Base-by-base conservation (phyloP, 345 rosid genomes). In the Isatis tinctoria region DNA sequence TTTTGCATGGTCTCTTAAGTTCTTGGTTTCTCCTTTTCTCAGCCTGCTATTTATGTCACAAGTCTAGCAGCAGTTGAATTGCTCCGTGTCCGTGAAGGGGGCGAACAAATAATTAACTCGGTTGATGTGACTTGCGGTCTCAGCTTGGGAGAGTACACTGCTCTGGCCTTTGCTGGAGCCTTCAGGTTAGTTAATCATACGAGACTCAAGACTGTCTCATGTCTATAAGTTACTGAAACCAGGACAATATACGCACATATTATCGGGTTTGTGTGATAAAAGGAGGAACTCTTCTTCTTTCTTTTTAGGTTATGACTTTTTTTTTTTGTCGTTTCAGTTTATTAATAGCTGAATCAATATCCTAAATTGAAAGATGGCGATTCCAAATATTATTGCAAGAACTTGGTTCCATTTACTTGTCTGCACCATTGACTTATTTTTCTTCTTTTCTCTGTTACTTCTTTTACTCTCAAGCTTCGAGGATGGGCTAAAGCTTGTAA, bases 31-130 rank as follows among this genome's bases (percentile, higher is more conserved):
- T 78, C 16, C 16, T 24, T 49, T 60, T 60, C 71, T 58, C 92
- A 96, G 99, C 99, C 99, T 72, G 99, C 97, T 78, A 96, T 96
- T 67, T 96, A 92, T 82, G 98, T 96, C 78, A 90, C 99, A 40
- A 92, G 99, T 82, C 83, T 96, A 70, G 99, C 99, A 45, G 98
- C 99, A 12, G 97, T 96, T 43, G 99, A 92, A 73, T 75, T 96
- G 64, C 88, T 92, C 18, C 91, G 97, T 48, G 87, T 87, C 33
- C 87, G 88, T 36, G 95, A 96, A 58, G 94, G 94, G 20, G 98
- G 99, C 14, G 91, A 84, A 64, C 88, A 87, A 65, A 87, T 90
- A 78, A 92, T 90, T 71, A 89, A 90, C 82, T 90, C 98, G 11
- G 88, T 87, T 73, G 96, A 96, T 83, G 96, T 92, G 52, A 90